Evolutionary conservation across 306 rosid genomes (phyloP).

Genomic region (Prunus dulcis): DNA sequence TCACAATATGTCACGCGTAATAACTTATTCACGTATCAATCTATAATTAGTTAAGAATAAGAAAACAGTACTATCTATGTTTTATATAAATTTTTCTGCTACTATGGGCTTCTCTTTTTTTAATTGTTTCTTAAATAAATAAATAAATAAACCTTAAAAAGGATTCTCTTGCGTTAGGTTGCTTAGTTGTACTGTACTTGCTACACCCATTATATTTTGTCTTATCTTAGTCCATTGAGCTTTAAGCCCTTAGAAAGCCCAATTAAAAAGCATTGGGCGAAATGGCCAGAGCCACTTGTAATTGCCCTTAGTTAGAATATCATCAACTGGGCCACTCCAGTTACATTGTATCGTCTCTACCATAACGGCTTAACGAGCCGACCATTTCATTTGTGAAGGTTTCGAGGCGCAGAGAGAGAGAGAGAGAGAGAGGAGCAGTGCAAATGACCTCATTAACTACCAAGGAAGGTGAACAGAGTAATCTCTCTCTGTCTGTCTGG

Average conservation of each 20-base stretch:
- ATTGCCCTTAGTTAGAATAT: background rate
- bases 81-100: no score
- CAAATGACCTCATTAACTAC: conserved; percentile 53
- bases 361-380: background rate
- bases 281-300: background rate
- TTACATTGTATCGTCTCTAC: background rate
- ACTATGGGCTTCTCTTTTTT: no score
- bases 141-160: no score
- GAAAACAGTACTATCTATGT: no score
- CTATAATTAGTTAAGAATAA: no score
- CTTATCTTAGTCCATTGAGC: background rate
- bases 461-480: conserved; percentile 39
- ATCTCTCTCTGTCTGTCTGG: conserved; percentile 7
- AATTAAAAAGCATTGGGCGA: background rate
- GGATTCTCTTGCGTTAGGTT: no score
- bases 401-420: background rate
- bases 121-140: no score
- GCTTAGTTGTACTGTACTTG: no score
- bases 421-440: background rate
- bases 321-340: background rate
- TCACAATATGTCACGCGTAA: rapidly evolving
- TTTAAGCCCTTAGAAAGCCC: background rate
- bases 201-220: no score
- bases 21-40: no score
- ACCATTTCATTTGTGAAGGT: background rate